A percentile compares a stretch with the other conserved stretches of the same genome.
Conservation (phyloP, 202 grass and related monocot genomes). For the Alloteropsis angusta region DNA sequence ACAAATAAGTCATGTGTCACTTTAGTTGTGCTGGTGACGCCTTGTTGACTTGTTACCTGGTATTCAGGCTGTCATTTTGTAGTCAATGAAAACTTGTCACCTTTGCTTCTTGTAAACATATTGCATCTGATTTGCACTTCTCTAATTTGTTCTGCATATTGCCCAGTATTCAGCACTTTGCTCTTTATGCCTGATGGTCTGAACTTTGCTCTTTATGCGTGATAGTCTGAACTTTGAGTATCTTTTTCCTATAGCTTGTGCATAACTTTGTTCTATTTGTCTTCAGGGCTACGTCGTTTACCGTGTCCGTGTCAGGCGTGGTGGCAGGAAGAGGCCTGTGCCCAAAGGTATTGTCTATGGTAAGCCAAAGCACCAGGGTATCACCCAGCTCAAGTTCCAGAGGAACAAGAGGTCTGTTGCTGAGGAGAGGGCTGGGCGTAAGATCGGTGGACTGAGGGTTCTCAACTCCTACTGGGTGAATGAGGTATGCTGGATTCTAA, state of each 20-base stretch:
- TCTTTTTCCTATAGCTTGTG: background rate
- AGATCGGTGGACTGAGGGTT: slow-evolving; percentile 79
- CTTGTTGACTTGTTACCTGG: background rate
- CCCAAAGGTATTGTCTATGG: slow-evolving; percentile 96
- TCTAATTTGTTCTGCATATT: background rate
- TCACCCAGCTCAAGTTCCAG: slow-evolving; percentile 95
- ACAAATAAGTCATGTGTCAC: background rate
- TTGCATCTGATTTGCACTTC: background rate
- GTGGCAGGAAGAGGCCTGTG: slow-evolving; percentile 96
- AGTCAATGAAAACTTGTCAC: background rate
- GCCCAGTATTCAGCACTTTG: background rate
- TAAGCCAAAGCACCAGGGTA: slow-evolving; percentile 95
- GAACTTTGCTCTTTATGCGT: background rate
- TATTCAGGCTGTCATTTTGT: too few relatives aligned
- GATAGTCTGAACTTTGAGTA: background rate
- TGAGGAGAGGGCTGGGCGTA: slow-evolving; percentile 83
- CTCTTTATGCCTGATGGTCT: background rate
- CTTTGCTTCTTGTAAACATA: background rate
- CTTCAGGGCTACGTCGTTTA: slow-evolving; percentile 78
- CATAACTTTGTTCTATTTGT: background rate
- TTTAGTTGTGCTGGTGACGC: too few relatives aligned
- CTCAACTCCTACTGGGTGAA: slow-evolving; percentile 98
- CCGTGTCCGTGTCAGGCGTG: slow-evolving; percentile 74
- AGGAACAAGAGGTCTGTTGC: slow-evolving; percentile 96
- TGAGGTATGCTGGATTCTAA: slow-evolving; percentile 40